Evolutionary conservation across 345 rosid species (phyloP), one percentile per base, ranked within the genome.

Genomic region (Hibiscus trionum): DNA sequence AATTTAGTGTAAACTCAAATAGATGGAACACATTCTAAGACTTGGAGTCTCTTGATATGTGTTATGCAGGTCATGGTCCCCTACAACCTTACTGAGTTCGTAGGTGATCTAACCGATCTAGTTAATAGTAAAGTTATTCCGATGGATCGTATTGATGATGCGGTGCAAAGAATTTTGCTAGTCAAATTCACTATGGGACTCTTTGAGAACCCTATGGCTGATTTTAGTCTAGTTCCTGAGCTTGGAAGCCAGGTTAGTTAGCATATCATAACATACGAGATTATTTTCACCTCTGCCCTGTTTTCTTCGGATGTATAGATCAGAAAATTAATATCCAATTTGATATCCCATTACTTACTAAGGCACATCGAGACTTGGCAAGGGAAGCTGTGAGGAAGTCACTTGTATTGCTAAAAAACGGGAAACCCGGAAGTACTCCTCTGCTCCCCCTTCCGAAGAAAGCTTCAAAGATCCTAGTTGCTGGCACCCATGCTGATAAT

Each of bases 321-420:
- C 56, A 7, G 17, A 52, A 52, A 52, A 15, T 15, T 16, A 52
- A 52, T 52, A 52, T 16, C 19, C 56, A 26, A 64, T 42, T 64
- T 64, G 61, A 63, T 46, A 27, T 47, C 55, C 26, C 74, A 35
- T 39, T 14, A 35, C 56, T 60, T 73, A 47, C 72, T 50, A 80
- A 95, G 99, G 96, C 82, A 74, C 99, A 95, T 31, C 83, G 98
- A 80, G 88, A 89, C 69, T 82, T 95, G 80, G 99, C 99, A n/a
- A 92, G 96, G 77, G 99, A 95, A 80, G 97, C 97, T 56, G 99
- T 92, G 80, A 86, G 96, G 78, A 95, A 95, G 76, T 90, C 99
- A 33, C 97, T 95, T 75, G 98, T 95, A 79, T 61, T 95, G 82
- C 84, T 95, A 76, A 95, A 89, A 84, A 92, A 95, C 52, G 98